Conservation (phyloP, 2,329 filamentous ascomycete genomes). For the Diplodia intermedia region DNA sequence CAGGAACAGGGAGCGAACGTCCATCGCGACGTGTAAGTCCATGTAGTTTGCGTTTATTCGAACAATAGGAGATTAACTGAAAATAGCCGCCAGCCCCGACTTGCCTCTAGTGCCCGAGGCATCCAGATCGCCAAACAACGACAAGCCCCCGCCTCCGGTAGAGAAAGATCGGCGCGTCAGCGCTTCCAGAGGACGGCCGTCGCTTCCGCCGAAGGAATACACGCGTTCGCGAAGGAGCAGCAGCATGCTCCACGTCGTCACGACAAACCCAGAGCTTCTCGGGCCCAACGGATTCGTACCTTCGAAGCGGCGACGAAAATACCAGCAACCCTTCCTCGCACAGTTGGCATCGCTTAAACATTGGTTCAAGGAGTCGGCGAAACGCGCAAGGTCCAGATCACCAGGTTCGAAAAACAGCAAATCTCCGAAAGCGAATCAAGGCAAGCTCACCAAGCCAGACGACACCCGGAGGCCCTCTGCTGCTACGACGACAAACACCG, state of each 20-base stretch:
- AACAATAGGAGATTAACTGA: conserved; percentile 13
- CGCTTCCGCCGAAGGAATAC: conserved; percentile 83
- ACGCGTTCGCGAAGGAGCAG: conserved; percentile 73
- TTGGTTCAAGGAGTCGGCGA: conserved; percentile 73
- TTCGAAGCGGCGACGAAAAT: conserved; percentile 61
- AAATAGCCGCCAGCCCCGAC: conserved; percentile 59
- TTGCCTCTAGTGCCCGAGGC: conserved; percentile 78
- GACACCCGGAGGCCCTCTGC: conserved; percentile 43
- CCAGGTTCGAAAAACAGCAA: conserved; percentile 34
- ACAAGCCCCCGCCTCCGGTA: conserved; percentile 69
- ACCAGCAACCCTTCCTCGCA: conserved; percentile 69
- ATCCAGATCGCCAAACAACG: conserved; percentile 48
- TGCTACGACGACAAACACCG: conserved; percentile 42
- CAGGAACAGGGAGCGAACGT: conserved; percentile 73
- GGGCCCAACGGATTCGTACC: conserved; percentile 63
- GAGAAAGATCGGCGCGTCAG: conserved; percentile 79
- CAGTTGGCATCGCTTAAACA: conserved; percentile 73
- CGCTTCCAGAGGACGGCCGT: conserved; percentile 77
- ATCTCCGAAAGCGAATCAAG: conserved; percentile 40
- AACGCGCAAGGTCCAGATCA: conserved; percentile 55
- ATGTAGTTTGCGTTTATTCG: conserved; percentile 37
- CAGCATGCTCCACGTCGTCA: conserved; percentile 86
- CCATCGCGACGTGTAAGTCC: conserved; percentile 41
- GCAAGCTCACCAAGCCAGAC: conserved; percentile 42
- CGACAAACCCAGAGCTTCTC: conserved; percentile 69